These are phyloP conservation scores for Prunus padus DNA, from an alignment of 306 rosid genomes.

Conservation along the genomic window DNA sequence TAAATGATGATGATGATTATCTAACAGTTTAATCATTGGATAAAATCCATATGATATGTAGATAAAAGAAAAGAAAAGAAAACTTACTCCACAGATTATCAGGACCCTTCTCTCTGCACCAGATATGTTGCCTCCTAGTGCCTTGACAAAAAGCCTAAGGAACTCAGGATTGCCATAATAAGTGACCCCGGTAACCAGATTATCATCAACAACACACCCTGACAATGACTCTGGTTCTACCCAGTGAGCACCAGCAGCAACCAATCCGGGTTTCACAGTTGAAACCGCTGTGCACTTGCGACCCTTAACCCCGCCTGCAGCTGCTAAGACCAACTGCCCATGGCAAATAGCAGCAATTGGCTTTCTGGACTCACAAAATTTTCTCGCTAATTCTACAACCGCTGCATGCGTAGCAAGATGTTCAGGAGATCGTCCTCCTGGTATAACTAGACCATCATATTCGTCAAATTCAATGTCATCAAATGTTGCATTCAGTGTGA, in stretches of 20 bases:
- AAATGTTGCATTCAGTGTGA: constrained; percentile 71
- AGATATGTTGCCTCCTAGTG: no score
- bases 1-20: neutral
- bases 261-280: constrained; percentile 47
- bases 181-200: constrained; percentile 52
- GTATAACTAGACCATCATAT: constrained; percentile 74
- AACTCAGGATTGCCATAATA: constrained; percentile 60
- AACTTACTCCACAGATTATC: constrained; percentile 81
- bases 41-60: no score
- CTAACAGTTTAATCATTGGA: no score
- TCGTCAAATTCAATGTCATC: constrained; percentile 52
- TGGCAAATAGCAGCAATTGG: constrained; percentile 73
- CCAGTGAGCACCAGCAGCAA: constrained; percentile 78
- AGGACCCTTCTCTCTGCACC: constrained; percentile 56
- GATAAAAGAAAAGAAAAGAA: neutral
- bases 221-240: no score
- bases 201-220: constrained; percentile 64
- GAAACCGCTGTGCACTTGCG: constrained; percentile 65
- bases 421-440: constrained; percentile 88
- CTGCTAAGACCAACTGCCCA: constrained; percentile 76
- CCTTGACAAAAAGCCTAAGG: no score
- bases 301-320: constrained; percentile 63
- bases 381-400: constrained; percentile 49
- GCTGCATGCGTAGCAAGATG: constrained; percentile 58
- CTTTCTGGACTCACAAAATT: constrained; percentile 51